Conservation (phyloP, 2,329 filamentous ascomycete species). For the Botrytis aclada region DNA sequence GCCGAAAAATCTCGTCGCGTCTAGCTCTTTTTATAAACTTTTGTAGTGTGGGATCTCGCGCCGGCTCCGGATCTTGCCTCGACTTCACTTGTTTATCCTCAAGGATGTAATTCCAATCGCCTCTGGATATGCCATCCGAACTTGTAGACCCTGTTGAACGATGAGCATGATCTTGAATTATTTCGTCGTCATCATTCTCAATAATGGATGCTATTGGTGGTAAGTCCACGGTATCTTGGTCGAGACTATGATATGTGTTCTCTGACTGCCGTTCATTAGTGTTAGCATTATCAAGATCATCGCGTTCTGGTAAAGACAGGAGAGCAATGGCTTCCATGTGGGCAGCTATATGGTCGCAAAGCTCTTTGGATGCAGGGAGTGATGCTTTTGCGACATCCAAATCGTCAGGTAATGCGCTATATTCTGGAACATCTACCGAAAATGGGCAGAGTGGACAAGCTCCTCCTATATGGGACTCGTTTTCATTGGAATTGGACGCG, state of each 20-base stretch:
- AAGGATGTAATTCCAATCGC: background rate
- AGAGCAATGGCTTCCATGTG: constrained; percentile 10
- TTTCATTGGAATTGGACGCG: background rate
- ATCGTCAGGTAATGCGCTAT: no score
- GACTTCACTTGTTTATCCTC: background rate
- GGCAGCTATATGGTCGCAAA: constrained; percentile 3
- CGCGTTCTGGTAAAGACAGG: constrained; percentile 9
- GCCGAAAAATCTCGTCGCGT: background rate
- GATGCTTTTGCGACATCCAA: background rate
- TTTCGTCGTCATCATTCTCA: background rate
- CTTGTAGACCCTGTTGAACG: background rate
- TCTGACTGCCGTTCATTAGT: constrained; percentile 9
- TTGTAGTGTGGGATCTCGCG: background rate
- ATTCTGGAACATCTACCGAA: background rate
- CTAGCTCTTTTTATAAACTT: background rate
- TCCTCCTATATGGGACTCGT: background rate
- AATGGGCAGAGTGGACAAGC: constrained; percentile 5
- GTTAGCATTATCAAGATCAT: constrained; percentile 1
- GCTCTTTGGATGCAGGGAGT: background rate
- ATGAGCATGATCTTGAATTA: background rate
- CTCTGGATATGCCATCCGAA: background rate
- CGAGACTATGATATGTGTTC: background rate
- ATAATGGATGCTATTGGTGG: background rate
- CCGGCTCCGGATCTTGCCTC: background rate
- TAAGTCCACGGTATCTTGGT: background rate